Conservation (phyloP, 495 filamentous ascomycete genomes). For the Lasiosphaeria miniovina region DNA sequence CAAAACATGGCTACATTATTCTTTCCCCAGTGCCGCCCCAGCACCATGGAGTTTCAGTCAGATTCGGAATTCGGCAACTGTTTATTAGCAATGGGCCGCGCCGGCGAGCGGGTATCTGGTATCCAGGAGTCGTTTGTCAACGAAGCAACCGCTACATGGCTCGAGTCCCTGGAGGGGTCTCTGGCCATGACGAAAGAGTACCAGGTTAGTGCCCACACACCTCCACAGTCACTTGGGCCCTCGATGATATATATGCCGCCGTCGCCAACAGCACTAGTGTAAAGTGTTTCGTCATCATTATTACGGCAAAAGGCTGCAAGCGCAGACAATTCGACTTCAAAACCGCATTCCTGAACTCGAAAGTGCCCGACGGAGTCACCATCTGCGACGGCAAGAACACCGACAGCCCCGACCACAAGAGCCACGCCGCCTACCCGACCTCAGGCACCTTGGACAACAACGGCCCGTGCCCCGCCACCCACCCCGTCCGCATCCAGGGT, state of each 20-base stretch:
- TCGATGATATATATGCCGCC: too few species aligned
- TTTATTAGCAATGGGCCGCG: slow-evolving; percentile 74
- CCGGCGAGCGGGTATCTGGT: slow-evolving; percentile 84
- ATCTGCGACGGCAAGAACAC: slow-evolving; percentile 26
- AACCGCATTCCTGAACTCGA: too few species aligned
- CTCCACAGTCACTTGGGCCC: neutral
- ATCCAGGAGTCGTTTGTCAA: slow-evolving; percentile 82
- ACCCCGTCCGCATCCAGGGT: slow-evolving; percentile 31
- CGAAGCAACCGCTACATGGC: slow-evolving; percentile 82
- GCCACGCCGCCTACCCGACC: slow-evolving; percentile 33
- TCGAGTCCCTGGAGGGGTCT: slow-evolving; percentile 86
- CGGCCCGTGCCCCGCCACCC: slow-evolving; percentile 25
- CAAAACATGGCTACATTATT: too few species aligned
- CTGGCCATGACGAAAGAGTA: slow-evolving; percentile 97
- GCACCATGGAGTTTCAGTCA: slow-evolving; percentile 84
- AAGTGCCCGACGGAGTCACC: too few species aligned
- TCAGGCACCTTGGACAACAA: slow-evolving; percentile 28
- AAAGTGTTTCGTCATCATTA: too few species aligned
- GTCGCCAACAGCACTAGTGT: too few species aligned
- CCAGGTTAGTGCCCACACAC: slow-evolving; percentile 50
- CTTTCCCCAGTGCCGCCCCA: too few species aligned
- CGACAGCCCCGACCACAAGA: slow-evolving; percentile 31
- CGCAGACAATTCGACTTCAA: too few species aligned
- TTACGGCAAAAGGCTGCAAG: too few species aligned
- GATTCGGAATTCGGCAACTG: slow-evolving; percentile 93